Percentiles rank a stretch among this genome's conserved stretches.
Evolutionary conservation across 768 basidiomycete genomes (phyloP).

Genomic region (Tulasnella sp.): DNA sequence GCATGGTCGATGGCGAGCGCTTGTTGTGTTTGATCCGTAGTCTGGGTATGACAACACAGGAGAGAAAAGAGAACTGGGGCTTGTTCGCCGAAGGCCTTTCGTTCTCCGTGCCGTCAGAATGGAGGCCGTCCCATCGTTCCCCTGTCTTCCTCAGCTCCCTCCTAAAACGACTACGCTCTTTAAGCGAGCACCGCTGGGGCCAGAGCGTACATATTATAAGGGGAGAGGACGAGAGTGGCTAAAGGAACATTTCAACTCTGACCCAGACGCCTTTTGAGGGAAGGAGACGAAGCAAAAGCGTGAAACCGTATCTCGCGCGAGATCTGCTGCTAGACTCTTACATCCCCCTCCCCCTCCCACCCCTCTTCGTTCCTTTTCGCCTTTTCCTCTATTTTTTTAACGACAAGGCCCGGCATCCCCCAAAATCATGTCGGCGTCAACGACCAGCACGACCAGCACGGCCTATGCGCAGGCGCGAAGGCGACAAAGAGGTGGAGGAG

Average conservation of each 20-base stretch:
- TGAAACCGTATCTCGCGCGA: background rate
- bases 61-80: background rate
- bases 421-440: background rate
- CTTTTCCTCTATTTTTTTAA: background rate
- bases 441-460: background rate
- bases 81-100: background rate
- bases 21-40: background rate
- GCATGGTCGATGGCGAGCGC: background rate
- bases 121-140: background rate
- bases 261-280: background rate
- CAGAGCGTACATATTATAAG: background rate
- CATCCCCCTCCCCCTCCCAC: background rate
- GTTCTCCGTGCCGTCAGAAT: background rate
- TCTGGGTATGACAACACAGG: background rate
- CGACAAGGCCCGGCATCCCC: background rate
- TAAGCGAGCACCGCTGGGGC: background rate
- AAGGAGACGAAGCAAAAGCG: background rate
- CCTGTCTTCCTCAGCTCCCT: background rate
- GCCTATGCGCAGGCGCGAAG: slow-evolving; percentile 14
- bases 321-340: background rate
- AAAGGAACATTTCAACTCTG: background rate
- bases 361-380: background rate
- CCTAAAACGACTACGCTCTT: background rate
- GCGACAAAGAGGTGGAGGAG: background rate
- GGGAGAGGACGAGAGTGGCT: background rate